Conservation (phyloP, 2,329 filamentous ascomycete species). For the Chaetomiaceae sp. region DNA sequence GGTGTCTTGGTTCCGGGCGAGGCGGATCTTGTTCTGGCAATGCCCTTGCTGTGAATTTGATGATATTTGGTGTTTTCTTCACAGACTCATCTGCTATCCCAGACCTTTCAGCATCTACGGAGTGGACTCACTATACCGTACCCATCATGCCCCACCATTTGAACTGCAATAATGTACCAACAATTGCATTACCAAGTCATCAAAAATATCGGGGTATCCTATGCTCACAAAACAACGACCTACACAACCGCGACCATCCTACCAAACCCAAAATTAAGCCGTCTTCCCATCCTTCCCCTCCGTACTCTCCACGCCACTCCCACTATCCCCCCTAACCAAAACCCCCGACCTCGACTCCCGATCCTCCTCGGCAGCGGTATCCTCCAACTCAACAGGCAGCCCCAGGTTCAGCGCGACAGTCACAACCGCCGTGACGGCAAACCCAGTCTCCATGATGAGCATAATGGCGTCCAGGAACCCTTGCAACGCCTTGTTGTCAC, state of each 20-base stretch:
- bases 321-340: not conserved
- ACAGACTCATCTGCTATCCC: too few species aligned
- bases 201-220: too few species aligned
- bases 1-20: too few species aligned
- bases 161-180: too few species aligned
- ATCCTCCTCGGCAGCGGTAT: conserved; percentile 35
- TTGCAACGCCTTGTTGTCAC: conserved; percentile 59
- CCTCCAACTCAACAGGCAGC: conserved; percentile 71
- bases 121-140: too few species aligned
- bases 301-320: not conserved
- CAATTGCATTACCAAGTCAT: too few species aligned
- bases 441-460: conserved; percentile 70
- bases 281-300: conserved; percentile 1
- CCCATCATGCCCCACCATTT: too few species aligned
- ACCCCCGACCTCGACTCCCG: not conserved
- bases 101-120: too few species aligned
- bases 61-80: too few species aligned
- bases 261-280: not conserved
- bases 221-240: not conserved
- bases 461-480: conserved; percentile 73
- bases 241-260: not conserved
- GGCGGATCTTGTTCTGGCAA: too few species aligned
- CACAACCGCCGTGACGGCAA: conserved; percentile 68
- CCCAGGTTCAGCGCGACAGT: conserved; percentile 69
- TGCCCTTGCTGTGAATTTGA: too few species aligned